phyloP scores from a whole-genome alignment of 192 early-diverging fungal species.

The Umbelopsis sp. region DNA sequence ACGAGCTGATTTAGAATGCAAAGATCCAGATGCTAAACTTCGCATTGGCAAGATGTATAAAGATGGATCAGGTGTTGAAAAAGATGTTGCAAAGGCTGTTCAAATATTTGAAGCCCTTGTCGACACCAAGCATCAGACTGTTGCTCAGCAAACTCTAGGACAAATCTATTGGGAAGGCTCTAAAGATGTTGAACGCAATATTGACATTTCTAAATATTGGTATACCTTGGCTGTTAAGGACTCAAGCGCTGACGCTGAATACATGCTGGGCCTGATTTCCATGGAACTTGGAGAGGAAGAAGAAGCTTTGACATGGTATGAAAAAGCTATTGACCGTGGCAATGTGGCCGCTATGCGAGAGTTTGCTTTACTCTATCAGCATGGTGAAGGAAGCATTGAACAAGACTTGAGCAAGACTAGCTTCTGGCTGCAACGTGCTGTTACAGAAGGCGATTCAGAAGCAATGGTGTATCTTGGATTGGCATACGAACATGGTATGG shows the following conservation, averaged over 20 bases:
- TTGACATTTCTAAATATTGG: conserved; percentile 11
- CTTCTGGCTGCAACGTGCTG: conserved; percentile 21
- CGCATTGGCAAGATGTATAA: conserved; percentile 10
- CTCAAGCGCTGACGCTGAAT: neutral
- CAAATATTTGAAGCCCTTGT: neutral
- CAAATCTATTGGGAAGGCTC: conserved; percentile 18
- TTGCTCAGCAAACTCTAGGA: conserved; percentile 5
- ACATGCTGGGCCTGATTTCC: conserved; percentile 29
- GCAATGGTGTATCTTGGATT: conserved; percentile 27
- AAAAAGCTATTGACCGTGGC: conserved; percentile 20
- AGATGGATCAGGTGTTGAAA: neutral
- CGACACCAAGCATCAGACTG: neutral
- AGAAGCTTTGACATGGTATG: conserved; percentile 25
- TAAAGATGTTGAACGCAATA: neutral
- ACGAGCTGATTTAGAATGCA: conserved; percentile 15
- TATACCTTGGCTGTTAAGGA: conserved; percentile 9
- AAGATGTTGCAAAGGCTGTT: neutral
- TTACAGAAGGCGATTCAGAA: conserved; percentile 22
- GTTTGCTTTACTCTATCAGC: conserved; percentile 11
- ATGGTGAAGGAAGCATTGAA: conserved; percentile 15
- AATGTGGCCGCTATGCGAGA: conserved; percentile 25
- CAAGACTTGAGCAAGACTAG: neutral
- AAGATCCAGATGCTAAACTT: conserved; percentile 6
- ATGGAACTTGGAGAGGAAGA: conserved; percentile 27
- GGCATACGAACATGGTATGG: conserved; percentile 22